Percentiles rank a stretch among this genome's conserved stretches.
These are phyloP conservation scores for Alloteropsis semialata DNA, from an alignment of 176 grass and related monocot species.

Conservation along the genomic window DNA sequence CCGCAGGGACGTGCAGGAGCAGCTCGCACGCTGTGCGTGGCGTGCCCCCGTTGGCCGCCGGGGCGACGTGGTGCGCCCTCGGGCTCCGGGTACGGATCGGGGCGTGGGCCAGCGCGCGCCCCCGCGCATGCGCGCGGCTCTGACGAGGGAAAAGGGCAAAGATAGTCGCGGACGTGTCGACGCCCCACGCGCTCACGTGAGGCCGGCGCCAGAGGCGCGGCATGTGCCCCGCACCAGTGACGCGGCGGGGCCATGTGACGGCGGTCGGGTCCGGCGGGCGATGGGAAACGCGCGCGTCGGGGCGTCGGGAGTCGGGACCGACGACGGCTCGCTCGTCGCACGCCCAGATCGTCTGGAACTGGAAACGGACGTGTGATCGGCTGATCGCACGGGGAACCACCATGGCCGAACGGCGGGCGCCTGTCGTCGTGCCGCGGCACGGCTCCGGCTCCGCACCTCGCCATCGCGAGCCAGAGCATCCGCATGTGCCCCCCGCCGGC, in stretches of 20 bases:
- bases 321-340: too few species aligned
- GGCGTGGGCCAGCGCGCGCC: background rate
- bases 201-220: background rate
- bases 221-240: slow-evolving; percentile 27
- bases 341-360: too few species aligned
- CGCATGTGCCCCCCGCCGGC: slow-evolving; percentile 8
- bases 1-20: background rate
- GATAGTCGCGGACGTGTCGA: background rate
- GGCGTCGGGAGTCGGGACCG: too few species aligned
- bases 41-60: background rate
- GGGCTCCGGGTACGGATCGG: background rate
- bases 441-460: background rate
- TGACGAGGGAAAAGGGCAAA: background rate
- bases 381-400: background rate
- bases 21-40: background rate
- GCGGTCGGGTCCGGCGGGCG: background rate
- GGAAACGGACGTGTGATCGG: too few species aligned
- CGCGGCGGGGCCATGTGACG: slow-evolving; percentile 9
- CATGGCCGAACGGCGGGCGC: background rate
- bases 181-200: slow-evolving; percentile 21
- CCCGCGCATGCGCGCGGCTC: slow-evolving; percentile 13
- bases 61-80: background rate
- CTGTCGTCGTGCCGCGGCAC: background rate
- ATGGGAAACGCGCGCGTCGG: too few species aligned
- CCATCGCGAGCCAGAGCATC: too few species aligned